These are phyloP conservation scores for Paragyromitra xinjiangensis DNA, from an alignment of 495 filamentous ascomycete species.

Conservation along the genomic window DNA sequence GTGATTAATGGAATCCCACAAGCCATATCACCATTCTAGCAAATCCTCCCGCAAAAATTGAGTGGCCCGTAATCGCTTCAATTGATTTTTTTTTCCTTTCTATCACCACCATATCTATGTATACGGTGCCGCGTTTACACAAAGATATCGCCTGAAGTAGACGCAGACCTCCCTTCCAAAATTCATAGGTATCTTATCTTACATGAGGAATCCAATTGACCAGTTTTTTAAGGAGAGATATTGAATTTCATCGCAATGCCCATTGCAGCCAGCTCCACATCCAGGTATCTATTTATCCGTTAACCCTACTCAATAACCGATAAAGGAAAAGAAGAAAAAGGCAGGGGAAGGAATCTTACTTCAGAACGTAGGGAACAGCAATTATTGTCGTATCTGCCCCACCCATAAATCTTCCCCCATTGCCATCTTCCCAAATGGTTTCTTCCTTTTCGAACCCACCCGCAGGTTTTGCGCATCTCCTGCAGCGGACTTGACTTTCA, in stretches of 20 bases:
- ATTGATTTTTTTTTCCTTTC: too few species aligned
- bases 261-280: constrained; percentile 95
- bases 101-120: too few species aligned
- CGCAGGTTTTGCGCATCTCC: constrained; percentile 76
- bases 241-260: constrained; percentile 89
- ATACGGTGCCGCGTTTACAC: background rate
- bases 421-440: constrained; percentile 90
- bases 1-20: too few species aligned
- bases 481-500: constrained; percentile 73
- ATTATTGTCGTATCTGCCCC: constrained; percentile 90
- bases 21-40: too few species aligned
- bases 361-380: constrained; percentile 88
- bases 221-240: constrained; percentile 66
- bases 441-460: constrained; percentile 68
- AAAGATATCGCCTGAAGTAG: background rate
- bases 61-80: too few species aligned
- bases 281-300: constrained; percentile 65
- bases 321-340: background rate
- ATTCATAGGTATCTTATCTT: background rate
- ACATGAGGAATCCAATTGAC: too few species aligned
- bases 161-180: background rate
- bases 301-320: background rate
- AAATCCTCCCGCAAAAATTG: too few species aligned
- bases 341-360: constrained; percentile 60
- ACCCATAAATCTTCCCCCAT: constrained; percentile 80